Evolutionary conservation across 352 stramenopile species (phyloP), one percentile per base, ranked within the genome.

Genomic region (Phytopythium aichiense): DNA sequence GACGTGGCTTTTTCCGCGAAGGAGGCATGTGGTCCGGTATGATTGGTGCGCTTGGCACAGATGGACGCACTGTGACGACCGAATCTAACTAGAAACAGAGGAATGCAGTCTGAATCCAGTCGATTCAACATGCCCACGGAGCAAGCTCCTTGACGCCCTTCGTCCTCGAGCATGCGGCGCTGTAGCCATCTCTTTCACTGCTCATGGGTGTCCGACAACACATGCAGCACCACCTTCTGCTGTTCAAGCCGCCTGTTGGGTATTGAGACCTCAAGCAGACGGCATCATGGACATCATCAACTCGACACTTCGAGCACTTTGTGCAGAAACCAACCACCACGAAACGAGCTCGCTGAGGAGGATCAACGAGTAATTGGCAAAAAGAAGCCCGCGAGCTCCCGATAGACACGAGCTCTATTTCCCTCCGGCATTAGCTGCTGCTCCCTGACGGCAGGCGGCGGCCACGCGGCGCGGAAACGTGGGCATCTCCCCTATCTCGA

Each of bases 381-480:
- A 58, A 59, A 59, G 53, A 59, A 59, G 53, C 53, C 53, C 53
- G 53, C 53, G 35, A 59, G 53, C 53, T 59, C 53, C 53, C 53
- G 53, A 59, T 59, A 59, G 53, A 59, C 53, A 25, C 53, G 53
- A 46, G 31, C 35, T 49, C 35, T 59, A 57, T 57, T 57, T 18
- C 51, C 18, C 15, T 31, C n/a, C 50, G 12, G 51, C 51, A 12
- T 45, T 45, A 57, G 7, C 30, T 45, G 28, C 51, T 45, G 30
- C 50, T 37, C 22, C 20, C 31, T 40, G 7, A 28, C 20, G 30
- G 16, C 51, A n/a, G 28, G 11, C 25, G 31, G 20, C 15, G 11
- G 30, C 5, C 25, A 11, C 20, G 48, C 48, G 12, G 25, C 13
- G 23, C 42, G 30, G 51, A 45, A 45, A 31, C 13, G 13, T 13